Percentiles rank a stretch among this genome's conserved stretches.
Conservation (phyloP, 2,329 filamentous ascomycete species). For the Beauveria sp. region DNA sequence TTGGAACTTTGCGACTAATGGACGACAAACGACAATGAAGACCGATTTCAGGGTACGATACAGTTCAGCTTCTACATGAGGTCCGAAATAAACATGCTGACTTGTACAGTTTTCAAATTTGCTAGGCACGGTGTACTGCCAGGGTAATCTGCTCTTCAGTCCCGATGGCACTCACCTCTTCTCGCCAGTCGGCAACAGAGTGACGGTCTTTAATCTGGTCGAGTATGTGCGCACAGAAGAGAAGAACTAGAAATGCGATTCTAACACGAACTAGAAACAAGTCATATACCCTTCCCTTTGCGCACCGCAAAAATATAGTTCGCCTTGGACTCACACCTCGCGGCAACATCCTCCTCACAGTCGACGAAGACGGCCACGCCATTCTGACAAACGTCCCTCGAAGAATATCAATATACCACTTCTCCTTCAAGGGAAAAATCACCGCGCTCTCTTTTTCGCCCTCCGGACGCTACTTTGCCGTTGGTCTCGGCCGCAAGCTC, state of each 20-base stretch:
- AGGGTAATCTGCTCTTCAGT: constrained; percentile 94
- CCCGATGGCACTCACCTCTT: constrained; percentile 93
- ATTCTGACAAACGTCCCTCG: constrained; percentile 87
- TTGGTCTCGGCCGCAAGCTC: constrained; percentile 76
- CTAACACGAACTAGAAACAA: constrained; percentile 60
- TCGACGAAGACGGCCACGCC: constrained; percentile 90
- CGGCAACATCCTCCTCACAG: constrained; percentile 84
- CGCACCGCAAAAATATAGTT: constrained; percentile 88
- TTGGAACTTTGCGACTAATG: constrained; percentile 22
- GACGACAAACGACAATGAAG: constrained; percentile 67
- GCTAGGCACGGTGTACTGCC: constrained; percentile 94
- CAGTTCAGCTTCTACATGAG: not conserved
- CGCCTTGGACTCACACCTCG: constrained; percentile 81
- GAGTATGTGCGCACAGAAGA: constrained; percentile 52
- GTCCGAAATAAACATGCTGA: not conserved
- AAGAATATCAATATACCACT: constrained; percentile 83
- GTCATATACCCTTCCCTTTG: constrained; percentile 78
- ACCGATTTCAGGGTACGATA: constrained; percentile 87
- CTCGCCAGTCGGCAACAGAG: constrained; percentile 92
- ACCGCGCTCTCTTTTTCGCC: constrained; percentile 85
- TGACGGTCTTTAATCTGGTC: constrained; percentile 92
- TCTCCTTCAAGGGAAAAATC: constrained; percentile 82
- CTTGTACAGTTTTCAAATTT: constrained; percentile 85
- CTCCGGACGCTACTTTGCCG: constrained; percentile 83
- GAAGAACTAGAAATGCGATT: not conserved